phyloP scores from a whole-genome alignment of 768 basidiomycete species.

The Kwoniella pini region DNA sequence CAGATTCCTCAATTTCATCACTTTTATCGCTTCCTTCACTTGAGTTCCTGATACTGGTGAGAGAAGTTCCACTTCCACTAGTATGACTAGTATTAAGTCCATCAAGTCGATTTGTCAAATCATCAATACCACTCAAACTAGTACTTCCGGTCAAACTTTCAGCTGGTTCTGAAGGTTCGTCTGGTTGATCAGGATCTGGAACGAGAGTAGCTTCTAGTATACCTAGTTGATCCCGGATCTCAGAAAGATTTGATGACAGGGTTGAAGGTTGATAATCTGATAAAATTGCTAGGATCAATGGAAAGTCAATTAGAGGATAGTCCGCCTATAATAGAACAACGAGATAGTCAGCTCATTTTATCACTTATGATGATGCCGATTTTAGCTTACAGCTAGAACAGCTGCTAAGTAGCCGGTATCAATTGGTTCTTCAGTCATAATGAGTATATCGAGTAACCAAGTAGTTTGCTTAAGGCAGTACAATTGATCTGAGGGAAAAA shows the following conservation, averaged over 20 bases:
- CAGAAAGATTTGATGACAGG: constrained; percentile 13
- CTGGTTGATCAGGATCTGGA: constrained; percentile 31
- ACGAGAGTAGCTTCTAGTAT: constrained; percentile 45
- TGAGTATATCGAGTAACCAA: no score
- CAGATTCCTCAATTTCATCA: constrained; percentile 8
- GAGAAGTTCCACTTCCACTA: not conserved
- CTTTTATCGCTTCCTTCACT: not conserved
- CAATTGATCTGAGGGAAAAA: not conserved
- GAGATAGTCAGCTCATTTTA: not conserved
- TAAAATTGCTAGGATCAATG: constrained; percentile 36
- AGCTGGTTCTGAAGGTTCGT: constrained; percentile 1
- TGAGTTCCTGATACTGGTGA: not conserved
- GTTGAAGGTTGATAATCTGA: constrained; percentile 32
- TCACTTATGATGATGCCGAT: not conserved
- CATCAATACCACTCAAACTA: constrained; percentile 9
- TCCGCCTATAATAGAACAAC: constrained; percentile 27
- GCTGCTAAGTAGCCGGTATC: constrained; percentile 20
- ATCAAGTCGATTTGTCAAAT: constrained; percentile 5
- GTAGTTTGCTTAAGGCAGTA: not conserved
- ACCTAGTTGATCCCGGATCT: constrained; percentile 39
- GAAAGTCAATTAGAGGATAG: constrained; percentile 35
- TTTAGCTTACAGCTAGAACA: constrained; percentile 13
- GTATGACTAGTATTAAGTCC: not conserved
- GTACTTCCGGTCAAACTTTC: constrained; percentile 17
- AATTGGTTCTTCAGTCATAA: constrained; percentile 9